Evolutionary conservation across 2,329 filamentous ascomycete species (phyloP), one percentile per base, ranked within the genome.

Genomic region (Exophiala aquamarina): DNA sequence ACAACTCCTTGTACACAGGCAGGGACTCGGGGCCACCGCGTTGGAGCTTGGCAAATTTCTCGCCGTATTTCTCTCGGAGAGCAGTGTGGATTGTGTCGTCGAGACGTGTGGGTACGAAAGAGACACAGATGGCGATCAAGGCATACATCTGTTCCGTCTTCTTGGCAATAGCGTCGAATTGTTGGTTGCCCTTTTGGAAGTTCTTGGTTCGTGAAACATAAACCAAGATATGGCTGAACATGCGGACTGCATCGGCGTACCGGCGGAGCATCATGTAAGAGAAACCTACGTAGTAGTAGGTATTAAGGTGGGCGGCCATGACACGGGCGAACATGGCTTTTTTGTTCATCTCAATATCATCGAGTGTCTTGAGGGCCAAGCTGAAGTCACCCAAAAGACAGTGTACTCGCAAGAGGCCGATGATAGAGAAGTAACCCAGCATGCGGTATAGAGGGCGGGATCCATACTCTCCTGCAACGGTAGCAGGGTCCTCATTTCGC

Each of bases 241-340:
- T 95, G 80, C 92, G 90, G 76, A 98, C 96, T 70, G 93, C 93
- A 73, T 98, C 93, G 72, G 90, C 89, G 70, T 98, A 98, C 68
- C 93, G 89, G 76, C 93, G 90, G 89, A 97, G 95, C 93, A 98
- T 98, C 92, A 98, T 97, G 86, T 98, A 98, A 61, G 89, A 95
- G 83, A 98, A 98, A 61, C 93, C 93, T 55, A 98, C 92, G 70
- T 97, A 97, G 83, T 98, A 98, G 83, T 97, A 98, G 58, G 93
- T 98, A 60, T 92, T 96, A 77, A 97, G 97, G 78, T 98, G 93
- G 49, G 93, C 93, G 44, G 93, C 92, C 93, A 98, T 97, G 69
- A 98, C 93, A 59, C 93, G 89, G 55, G 93, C 92, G 70, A 98
- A 98, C 89, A 97, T 97, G 71, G 93, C 91, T 80, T 97, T 97